Evolutionary conservation across 2,329 filamentous ascomycete species (phyloP).

Genomic region (Fusarium sp.): DNA sequence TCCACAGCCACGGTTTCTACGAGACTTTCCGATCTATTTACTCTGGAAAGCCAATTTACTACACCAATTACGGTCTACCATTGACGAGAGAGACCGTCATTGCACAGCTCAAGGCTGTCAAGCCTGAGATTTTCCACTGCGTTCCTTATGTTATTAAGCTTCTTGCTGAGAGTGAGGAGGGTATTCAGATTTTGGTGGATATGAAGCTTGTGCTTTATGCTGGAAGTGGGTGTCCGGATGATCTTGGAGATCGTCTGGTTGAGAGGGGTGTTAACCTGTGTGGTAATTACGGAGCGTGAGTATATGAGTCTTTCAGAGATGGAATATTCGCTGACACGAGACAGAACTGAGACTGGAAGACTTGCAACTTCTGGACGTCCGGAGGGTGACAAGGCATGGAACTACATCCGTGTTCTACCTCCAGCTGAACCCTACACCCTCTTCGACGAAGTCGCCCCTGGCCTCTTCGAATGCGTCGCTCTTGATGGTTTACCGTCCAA

Average conservation of each 20-base stretch:
- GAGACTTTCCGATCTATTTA: constrained; percentile 69
- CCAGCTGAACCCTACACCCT: constrained; percentile 43
- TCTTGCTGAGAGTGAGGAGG: constrained; percentile 70
- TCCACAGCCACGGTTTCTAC: constrained; percentile 72
- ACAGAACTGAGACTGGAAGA: constrained; percentile 49
- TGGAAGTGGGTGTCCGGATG: constrained; percentile 72
- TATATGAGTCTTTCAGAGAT: accelerated
- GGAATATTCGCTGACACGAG: not conserved
- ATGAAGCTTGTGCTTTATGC: constrained; percentile 70
- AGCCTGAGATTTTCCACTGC: constrained; percentile 69
- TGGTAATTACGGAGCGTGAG: constrained; percentile 70
- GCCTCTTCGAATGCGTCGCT: constrained; percentile 57
- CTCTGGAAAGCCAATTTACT: constrained; percentile 63
- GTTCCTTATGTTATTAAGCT: constrained; percentile 78
- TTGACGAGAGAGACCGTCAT: constrained; percentile 66
- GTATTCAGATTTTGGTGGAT: constrained; percentile 62
- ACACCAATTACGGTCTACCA: constrained; percentile 70
- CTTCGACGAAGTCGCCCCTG: constrained; percentile 51
- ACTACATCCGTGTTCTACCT: constrained; percentile 53
- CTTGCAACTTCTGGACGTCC: constrained; percentile 49
- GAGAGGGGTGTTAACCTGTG: constrained; percentile 68
- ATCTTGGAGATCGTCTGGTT: constrained; percentile 69
- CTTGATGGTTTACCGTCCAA: constrained; percentile 58
- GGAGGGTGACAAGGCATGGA: constrained; percentile 50
- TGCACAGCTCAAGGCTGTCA: constrained; percentile 55